Evolutionary conservation across 2,329 filamentous ascomycete species (phyloP).

Genomic region (Stagonosporopsis chrysanthemi): DNA sequence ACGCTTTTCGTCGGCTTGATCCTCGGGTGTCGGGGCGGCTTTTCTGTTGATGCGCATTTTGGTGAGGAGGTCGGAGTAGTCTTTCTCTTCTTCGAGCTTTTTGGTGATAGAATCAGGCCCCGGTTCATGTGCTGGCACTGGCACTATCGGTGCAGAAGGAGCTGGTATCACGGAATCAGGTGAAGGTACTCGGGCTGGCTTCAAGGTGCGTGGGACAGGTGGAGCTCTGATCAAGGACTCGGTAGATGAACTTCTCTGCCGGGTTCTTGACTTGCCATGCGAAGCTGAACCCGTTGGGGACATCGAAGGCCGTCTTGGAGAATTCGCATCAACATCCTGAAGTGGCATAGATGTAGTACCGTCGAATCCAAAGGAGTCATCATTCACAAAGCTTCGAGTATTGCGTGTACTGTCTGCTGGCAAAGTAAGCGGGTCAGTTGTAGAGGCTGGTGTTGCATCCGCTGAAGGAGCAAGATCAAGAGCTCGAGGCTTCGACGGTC

Average conservation of each 20-base stretch:
- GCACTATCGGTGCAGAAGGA: conserved; percentile 10
- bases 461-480: conserved; percentile 38
- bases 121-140: conserved; percentile 21
- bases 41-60: conserved; percentile 44
- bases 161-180: conserved; percentile 39
- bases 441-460: conserved; percentile 30
- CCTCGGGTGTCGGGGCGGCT: conserved; percentile 26
- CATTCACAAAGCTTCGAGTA: conserved; percentile 20
- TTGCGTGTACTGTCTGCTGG: conserved; percentile 20
- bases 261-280: conserved; percentile 18
- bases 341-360: conserved; percentile 36
- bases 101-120: conserved; percentile 17
- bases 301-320: conserved; percentile 41
- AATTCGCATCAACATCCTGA: conserved; percentile 42
- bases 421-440: conserved; percentile 25
- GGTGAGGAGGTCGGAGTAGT: conserved; percentile 43
- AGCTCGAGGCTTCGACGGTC: conserved; percentile 25
- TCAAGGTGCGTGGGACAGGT: conserved; percentile 24
- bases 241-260: conserved; percentile 30
- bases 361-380: conserved; percentile 28
- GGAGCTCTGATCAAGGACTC: conserved; percentile 32
- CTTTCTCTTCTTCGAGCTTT: conserved; percentile 34
- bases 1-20: conserved; percentile 31
- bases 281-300: conserved; percentile 30
- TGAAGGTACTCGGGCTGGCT: conserved; percentile 23